Evolutionary conservation across 2,329 filamentous ascomycete genomes (phyloP), one percentile per base, ranked within the genome.

Genomic region (Aspergillus melleus): DNA sequence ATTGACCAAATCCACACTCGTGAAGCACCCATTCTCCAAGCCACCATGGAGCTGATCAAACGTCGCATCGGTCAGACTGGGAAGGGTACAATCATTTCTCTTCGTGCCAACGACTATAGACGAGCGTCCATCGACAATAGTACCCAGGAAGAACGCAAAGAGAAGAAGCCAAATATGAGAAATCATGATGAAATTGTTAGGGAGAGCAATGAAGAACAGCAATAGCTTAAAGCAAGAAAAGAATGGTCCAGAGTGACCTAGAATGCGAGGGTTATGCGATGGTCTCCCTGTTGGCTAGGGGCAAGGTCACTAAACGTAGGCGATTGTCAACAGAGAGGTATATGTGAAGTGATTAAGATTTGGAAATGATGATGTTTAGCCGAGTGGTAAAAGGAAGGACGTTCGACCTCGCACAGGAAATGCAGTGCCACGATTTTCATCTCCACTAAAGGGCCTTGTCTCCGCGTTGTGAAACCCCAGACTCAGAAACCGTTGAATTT

Each of bases 1-100:
- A 60, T 72, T 77, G 49, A 86, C 84, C 19, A 88, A 72, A 58
- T 87, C 82, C n/a, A 83, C 80, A 65, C 83, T 86, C 1, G 80
- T 84, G 62, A 84, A 87, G n/a, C 77, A 72, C 2, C 78, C 78
- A 19, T 72, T 71, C 49, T 81, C 76, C 10, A 87, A 72, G 2
- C 84, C 84, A 46, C 70, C 66, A 26, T 76, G 71, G 22, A 87
- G 73, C 24, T 85, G 79, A 49, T 85, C 83, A 2, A 77, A 75
- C 0, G 80, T 82, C 12, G 79, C 83, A 64, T 85, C 78, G 19
- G 84, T 73, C 30, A 87, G 72, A 8, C 71, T 66, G 11, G 76
- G 76, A 58, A 71, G 73, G n/a, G 30, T 47, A 29, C 68, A 69
- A 16, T 42, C 20, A 4, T 6, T 16, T 11, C 12, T n/a, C 10